Conservation (phyloP, 2,329 filamentous ascomycete genomes). For the Dactylella cylindrospora region DNA sequence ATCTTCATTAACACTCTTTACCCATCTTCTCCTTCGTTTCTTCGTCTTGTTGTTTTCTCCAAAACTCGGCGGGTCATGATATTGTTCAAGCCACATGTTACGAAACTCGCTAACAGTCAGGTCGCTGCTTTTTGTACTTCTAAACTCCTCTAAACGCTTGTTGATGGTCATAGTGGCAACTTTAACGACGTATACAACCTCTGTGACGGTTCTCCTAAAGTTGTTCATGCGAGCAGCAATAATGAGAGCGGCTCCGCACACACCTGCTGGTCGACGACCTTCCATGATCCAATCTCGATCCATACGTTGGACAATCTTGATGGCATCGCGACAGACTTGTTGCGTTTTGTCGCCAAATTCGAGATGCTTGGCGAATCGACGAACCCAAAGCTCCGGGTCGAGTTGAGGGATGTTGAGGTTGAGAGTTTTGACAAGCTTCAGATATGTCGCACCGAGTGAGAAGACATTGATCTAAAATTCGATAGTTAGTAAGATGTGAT, state of each 20-base stretch:
- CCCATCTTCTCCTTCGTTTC: constrained; percentile 52
- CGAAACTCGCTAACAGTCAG: constrained; percentile 87
- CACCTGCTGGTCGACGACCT: constrained; percentile 86
- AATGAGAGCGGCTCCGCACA: constrained; percentile 90
- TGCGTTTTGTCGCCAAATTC: constrained; percentile 82
- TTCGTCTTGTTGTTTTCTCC: constrained; percentile 64
- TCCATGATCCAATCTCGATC: constrained; percentile 96
- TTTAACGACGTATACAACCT: constrained; percentile 98
- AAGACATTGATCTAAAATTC: constrained; percentile 76
- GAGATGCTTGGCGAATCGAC: constrained; percentile 84
- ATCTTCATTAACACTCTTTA: constrained; percentile 49
- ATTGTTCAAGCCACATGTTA: constrained; percentile 69
- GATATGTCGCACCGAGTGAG: constrained; percentile 76
- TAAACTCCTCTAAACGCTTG: constrained; percentile 88
- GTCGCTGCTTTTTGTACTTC: constrained; percentile 76
- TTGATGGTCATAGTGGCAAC: constrained; percentile 92
- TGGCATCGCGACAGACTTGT: constrained; percentile 83
- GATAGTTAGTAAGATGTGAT: constrained; percentile 46
- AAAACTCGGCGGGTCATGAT: constrained; percentile 80
- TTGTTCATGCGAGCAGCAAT: constrained; percentile 98
- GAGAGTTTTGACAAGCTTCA: constrained; percentile 67
- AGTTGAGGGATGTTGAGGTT: constrained; percentile 71
- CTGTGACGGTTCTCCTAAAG: constrained; percentile 84
- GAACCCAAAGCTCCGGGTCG: constrained; percentile 84
- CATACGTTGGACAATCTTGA: constrained; percentile 87